Percentiles rank a stretch among this genome's conserved stretches.
Evolutionary conservation across 2,329 filamentous ascomycete genomes (phyloP).

Genomic region (Penicillium paneum): DNA sequence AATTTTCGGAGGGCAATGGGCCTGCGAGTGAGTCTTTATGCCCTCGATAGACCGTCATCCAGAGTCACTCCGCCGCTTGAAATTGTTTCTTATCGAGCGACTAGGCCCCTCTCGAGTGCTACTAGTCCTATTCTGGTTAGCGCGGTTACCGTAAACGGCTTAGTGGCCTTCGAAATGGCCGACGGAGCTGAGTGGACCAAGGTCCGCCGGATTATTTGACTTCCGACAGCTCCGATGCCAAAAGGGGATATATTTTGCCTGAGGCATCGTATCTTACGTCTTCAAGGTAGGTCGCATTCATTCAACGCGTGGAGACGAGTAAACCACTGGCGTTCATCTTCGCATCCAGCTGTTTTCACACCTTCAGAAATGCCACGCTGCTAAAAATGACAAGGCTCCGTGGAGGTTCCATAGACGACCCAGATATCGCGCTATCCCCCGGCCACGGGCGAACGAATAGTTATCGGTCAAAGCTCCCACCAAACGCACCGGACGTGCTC

Average conservation of each 20-base stretch:
- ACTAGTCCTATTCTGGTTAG: slow-evolving; percentile 2
- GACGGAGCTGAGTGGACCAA: background rate
- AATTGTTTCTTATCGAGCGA: slow-evolving; percentile 11
- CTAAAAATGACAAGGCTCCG: slow-evolving; percentile 43
- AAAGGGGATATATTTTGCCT: slow-evolving; percentile 8
- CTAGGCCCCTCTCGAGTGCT: background rate
- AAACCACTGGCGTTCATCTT: background rate
- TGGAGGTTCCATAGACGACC: slow-evolving; percentile 38
- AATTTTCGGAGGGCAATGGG: background rate
- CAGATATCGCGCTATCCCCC: slow-evolving; percentile 26
- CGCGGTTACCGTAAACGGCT: background rate
- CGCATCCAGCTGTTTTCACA: background rate
- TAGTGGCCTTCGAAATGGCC: background rate
- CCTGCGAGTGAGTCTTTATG: slow-evolving; percentile 1
- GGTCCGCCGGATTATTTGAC: background rate
- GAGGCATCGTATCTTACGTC: slow-evolving; percentile 15
- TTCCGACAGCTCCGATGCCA: background rate
- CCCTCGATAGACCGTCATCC: background rate
- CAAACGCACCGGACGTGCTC: slow-evolving; percentile 40
- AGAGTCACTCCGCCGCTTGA: background rate
- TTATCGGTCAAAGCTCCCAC: slow-evolving; percentile 40
- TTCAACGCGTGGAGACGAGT: background rate
- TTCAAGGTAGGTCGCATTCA: background rate
- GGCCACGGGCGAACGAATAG: slow-evolving; percentile 29
- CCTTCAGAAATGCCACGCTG: slow-evolving; percentile 27